Evolutionary conservation across 345 rosid species (phyloP).

Genomic region (Adansonia digitata): DNA sequence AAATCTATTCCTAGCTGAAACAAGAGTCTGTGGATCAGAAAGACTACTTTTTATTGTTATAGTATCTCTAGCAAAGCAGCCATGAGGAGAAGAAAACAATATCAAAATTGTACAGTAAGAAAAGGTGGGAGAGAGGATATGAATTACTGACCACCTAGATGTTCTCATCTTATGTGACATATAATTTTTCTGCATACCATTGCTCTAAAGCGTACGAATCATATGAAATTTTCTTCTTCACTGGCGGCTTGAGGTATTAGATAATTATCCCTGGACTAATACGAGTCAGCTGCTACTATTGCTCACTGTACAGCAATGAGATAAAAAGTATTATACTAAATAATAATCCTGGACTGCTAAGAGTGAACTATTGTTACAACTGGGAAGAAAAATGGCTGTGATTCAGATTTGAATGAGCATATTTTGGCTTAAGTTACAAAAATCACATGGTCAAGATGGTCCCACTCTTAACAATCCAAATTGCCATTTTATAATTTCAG

Average conservation of each 20-base stretch:
- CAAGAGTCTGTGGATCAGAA: slow-evolving; percentile 12
- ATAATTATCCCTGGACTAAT: background rate
- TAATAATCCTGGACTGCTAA: background rate
- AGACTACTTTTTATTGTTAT: background rate
- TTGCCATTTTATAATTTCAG: too few relatives aligned
- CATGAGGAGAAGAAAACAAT: background rate
- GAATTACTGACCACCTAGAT: background rate
- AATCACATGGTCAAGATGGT: too few relatives aligned
- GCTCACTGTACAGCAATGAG: background rate
- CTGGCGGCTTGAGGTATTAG: too few relatives aligned
- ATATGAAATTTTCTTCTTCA: background rate
- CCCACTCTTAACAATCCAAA: too few relatives aligned
- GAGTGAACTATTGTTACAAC: background rate
- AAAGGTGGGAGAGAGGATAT: background rate
- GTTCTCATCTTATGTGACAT: background rate
- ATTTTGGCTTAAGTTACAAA: too few relatives aligned
- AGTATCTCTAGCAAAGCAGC: background rate
- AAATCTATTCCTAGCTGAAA: slow-evolving; percentile 26
- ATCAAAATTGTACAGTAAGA: background rate
- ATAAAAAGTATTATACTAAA: background rate
- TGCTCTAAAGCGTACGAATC: too few relatives aligned
- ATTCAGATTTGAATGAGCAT: too few relatives aligned
- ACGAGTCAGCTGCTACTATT: background rate
- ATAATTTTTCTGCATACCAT: background rate
- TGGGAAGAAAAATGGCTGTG: too few relatives aligned